Evolutionary conservation across 2,329 filamentous ascomycete genomes (phyloP), one percentile per base, ranked within the genome.

Genomic region (Xylariaceae sp.): DNA sequence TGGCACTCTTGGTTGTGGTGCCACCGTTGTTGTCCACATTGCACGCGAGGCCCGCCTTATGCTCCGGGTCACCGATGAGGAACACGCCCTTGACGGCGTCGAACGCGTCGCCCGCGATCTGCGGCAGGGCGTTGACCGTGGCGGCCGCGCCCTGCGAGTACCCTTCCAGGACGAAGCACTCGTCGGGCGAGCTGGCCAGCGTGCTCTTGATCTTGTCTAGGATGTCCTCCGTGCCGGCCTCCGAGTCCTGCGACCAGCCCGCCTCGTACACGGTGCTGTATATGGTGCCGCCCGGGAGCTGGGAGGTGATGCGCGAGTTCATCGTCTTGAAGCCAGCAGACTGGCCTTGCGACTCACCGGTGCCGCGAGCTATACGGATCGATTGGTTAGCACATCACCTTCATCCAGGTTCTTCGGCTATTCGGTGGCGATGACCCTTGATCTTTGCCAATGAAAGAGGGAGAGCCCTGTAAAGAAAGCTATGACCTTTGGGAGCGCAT

Each of bases 81-180:
- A 47, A 47, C n/a, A 47, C 35, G 4, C 44, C 44, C 35, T 44
- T 47, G 11, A 47, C 41, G 4, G 41, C 41, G 18, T 43, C 35
- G 26, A 44, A 44, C 34, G 26, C 31, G 6, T 29, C 35, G 30
- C 41, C 35, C 17, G 38, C 39, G 37, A 47, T 18, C 17, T 24
- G 12, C 1, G 41, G 19, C 11, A 47, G n/a, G 11, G 41, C 41
- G n/a, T 44, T 35, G 9, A 44, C 41, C 8, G 44, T 39, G 24
- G 28, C 41, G 7, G 44, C 31, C 8, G 41, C 41, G 16, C 41
- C 44, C 19, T 47, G 44, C 13, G 39, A 44, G 24, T 47, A 47
- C 1, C 44, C 41, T 19, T 47, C 38, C 31, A 44, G 19, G 19
- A 47, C 34, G 38, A 47, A 47, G 16, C 39, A 44, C 37, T 47